Conservation (phyloP, 1,284 basidiomycete genomes). For the Flammula alnicola region DNA sequence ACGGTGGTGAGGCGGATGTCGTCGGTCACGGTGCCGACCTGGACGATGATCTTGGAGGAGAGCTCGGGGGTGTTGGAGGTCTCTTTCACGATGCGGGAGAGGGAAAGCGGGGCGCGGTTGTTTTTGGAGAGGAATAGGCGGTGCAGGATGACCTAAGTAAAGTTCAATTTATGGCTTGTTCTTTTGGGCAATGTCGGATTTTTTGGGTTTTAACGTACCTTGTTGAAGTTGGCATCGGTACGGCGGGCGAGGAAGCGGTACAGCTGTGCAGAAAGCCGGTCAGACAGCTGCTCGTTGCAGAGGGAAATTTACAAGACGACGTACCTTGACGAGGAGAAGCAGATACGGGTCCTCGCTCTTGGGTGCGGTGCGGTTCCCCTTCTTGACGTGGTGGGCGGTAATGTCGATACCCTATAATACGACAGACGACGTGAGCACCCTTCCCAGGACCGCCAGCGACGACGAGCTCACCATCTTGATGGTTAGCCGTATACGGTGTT, state of each 20-base stretch:
- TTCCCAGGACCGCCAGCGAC: conserved; percentile 33
- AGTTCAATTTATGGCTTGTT: conserved; percentile 14
- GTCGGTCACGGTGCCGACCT: conserved; percentile 94
- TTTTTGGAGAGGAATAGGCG: conserved; percentile 96
- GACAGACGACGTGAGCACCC: conserved; percentile 22
- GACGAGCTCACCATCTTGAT: conserved; percentile 78
- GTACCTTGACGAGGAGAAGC: conserved; percentile 96
- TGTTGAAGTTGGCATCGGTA: conserved; percentile 97
- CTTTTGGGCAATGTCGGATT: background rate
- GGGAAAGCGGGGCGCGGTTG: conserved; percentile 97
- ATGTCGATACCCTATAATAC: conserved; percentile 97
- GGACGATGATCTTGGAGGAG: conserved; percentile 85
- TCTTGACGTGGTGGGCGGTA: conserved; percentile 98
- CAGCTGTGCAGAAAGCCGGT: conserved; percentile 58
- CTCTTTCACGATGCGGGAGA: conserved; percentile 89
- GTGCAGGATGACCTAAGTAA: conserved; percentile 94
- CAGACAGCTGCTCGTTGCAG: background rate
- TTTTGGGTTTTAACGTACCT: conserved; percentile 51
- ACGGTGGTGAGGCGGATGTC: conserved; percentile 89
- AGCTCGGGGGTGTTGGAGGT: conserved; percentile 73
- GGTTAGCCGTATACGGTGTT: conserved; percentile 57
- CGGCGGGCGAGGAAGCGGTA: conserved; percentile 99
- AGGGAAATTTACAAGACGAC: conserved; percentile 27
- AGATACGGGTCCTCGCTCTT: conserved; percentile 99
- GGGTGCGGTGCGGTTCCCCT: conserved; percentile 92